A percentile compares a stretch with the other conserved stretches of the same genome.
Conservation (phyloP, 179 eudicot genomes). For the Sideroxylon spinosum region DNA sequence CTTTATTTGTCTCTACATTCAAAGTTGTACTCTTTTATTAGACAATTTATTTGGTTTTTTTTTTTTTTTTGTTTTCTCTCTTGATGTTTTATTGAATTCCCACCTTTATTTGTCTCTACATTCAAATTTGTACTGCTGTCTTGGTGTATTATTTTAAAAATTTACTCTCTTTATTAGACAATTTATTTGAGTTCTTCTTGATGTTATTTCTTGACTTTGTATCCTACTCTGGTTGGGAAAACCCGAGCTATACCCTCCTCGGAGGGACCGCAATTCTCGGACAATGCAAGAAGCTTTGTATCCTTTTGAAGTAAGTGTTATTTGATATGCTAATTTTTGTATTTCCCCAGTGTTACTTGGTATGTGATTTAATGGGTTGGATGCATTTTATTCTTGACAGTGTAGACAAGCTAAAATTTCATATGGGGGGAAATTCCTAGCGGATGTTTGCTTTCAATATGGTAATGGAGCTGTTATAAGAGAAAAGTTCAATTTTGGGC, state of each 20-base stretch:
- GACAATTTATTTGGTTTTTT: no score
- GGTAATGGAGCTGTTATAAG: constrained; percentile 42
- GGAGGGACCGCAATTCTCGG: constrained; percentile 45
- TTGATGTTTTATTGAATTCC: no score
- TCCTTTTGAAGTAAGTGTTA: constrained; percentile 62
- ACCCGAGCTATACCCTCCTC: constrained; percentile 48
- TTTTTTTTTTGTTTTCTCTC: background rate
- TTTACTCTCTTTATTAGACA: no score
- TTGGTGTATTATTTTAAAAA: background rate
- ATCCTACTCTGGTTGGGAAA: constrained; percentile 57
- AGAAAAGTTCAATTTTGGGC: constrained; percentile 59
- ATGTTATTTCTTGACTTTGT: constrained; percentile 55
- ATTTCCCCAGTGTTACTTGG: background rate
- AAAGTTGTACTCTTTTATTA: no score
- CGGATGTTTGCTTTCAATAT: constrained; percentile 61
- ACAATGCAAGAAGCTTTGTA: constrained; percentile 31
- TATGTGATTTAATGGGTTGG: background rate
- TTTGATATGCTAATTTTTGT: no score
- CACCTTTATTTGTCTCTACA: no score
- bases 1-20: no score
- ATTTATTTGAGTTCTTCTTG: background rate
- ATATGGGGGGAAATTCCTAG: constrained; percentile 57
- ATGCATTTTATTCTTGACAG: constrained; percentile 34
- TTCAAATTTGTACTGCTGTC: background rate
- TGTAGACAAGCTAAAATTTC: constrained; percentile 90